Base-by-base conservation (phyloP, 495 filamentous ascomycete species). In the Immersiella caudata region DNA sequence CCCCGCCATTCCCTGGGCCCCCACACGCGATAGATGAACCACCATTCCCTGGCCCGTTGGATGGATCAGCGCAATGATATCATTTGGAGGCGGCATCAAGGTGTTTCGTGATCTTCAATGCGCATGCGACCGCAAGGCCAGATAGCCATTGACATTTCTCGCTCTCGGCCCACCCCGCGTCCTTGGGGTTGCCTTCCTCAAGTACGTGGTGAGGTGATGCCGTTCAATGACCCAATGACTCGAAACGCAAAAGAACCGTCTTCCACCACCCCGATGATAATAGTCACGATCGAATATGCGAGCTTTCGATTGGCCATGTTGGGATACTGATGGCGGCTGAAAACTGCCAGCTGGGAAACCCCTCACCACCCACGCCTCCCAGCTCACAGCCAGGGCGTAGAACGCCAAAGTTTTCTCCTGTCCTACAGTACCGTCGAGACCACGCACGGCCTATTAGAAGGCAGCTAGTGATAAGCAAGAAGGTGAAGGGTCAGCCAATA, bases 51-150 rank as follows among this genome's bases (percentile, higher is more conserved):
- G 21, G 7, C 58, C 33, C 8, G 22, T 40, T 20, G 26, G n/a
- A 16, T 36, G n/a, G 57, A 67, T 67, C 68, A 60, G 59, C 68
- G 16, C 60, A 52, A 70, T 67, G 68, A 70, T 66, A 70, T 70
- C 68, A 70, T 67, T 26, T 33, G 6, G 54, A 36, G 14, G 27
- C 21, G 57, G 65, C 50, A 29, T 25, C 61, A 18, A 25, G n/a
- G 54, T 57, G 54, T 57, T 57, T 57, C 22, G 26, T 24, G 54
- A 57, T 57, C 54, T 5, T 57, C 54, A 55, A 64, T 55, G 62
- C 49, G 40, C 40, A 46, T 46, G 40, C 40, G 16, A 46, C 33
- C 12, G 33, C 33, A 12, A 36, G 12, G 33, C 33, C 14, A 18
- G 40, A 46, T 46, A 2, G 40, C 4, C 29, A 33, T 4, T 33